These are phyloP conservation scores for Paramarasmius palmivorus DNA, from an alignment of 1,284 basidiomycete species.

Conservation along the genomic window DNA sequence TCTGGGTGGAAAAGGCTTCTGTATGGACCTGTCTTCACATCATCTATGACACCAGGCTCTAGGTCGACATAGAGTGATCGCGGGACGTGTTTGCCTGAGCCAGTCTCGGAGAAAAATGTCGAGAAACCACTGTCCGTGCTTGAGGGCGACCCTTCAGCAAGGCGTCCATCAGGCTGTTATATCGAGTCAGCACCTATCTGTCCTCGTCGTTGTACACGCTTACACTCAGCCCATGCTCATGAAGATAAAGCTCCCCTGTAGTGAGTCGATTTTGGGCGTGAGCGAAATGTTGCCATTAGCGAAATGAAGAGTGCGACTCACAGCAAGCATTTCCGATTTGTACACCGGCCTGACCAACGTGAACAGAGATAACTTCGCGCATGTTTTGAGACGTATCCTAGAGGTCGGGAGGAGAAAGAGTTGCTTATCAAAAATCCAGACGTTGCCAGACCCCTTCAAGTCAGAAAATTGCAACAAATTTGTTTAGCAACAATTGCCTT, in stretches of 20 bases:
- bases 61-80: conserved; percentile 97
- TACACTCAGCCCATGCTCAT: conserved; percentile 95
- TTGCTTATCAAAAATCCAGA: background rate
- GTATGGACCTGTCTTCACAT: conserved; percentile 94
- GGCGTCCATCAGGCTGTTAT: conserved; percentile 76
- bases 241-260: conserved; percentile 95
- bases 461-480: background rate
- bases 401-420: background rate
- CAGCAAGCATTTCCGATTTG: conserved; percentile 96
- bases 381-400: conserved; percentile 33
- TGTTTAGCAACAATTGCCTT: conserved; percentile 4
- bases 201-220: conserved; percentile 30
- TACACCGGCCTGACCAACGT: conserved; percentile 93
- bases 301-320: conserved; percentile 39
- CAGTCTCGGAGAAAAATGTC: conserved; percentile 93
- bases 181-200: conserved; percentile 10
- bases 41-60: conserved; percentile 95
- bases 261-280: no score
- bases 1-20: conserved; percentile 98
- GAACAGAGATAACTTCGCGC: conserved; percentile 91
- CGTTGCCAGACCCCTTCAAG: background rate
- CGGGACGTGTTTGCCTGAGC: conserved; percentile 95
- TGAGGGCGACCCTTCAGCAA: conserved; percentile 69
- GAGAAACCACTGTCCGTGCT: conserved; percentile 90
- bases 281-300: no score